Conservation (phyloP, 768 basidiomycete species). For the Pholiota molesta region DNA sequence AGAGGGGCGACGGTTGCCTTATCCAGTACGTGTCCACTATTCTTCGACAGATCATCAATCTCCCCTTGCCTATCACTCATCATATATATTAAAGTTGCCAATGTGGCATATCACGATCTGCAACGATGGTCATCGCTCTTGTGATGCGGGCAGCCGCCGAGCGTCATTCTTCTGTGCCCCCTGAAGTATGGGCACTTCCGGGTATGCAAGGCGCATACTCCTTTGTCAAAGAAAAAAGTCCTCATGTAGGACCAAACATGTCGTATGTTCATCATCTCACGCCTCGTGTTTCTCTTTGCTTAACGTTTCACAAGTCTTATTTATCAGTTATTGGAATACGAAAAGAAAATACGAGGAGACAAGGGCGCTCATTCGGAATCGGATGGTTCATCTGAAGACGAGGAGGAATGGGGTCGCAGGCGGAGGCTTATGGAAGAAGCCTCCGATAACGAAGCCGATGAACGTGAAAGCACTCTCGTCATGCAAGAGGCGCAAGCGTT, state of each 20-base stretch:
- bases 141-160: constrained; percentile 91
- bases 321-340: constrained; percentile 92
- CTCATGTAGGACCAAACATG: constrained; percentile 91
- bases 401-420: constrained; percentile 81
- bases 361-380: constrained; percentile 48
- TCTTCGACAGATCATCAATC: constrained; percentile 22
- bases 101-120: constrained; percentile 91
- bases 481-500: constrained; percentile 82
- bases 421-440: constrained; percentile 63
- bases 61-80: constrained; percentile 22
- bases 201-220: constrained; percentile 92
- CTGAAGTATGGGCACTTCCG: constrained; percentile 76
- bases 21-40: constrained; percentile 67
- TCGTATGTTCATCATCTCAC: constrained; percentile 61
- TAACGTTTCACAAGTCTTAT: constrained; percentile 63
- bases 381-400: constrained; percentile 61
- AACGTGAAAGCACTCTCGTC: constrained; percentile 57
- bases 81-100: constrained; percentile 66
- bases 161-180: constrained; percentile 63
- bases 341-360: constrained; percentile 65
- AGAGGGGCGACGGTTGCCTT: constrained; percentile 77
- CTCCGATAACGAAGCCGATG: constrained; percentile 51
- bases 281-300: constrained; percentile 19
- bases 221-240: constrained; percentile 88
- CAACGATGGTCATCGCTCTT: constrained; percentile 87